Conservation (phyloP, 768 basidiomycete species). For the Rhodotorula toruloides region DNA sequence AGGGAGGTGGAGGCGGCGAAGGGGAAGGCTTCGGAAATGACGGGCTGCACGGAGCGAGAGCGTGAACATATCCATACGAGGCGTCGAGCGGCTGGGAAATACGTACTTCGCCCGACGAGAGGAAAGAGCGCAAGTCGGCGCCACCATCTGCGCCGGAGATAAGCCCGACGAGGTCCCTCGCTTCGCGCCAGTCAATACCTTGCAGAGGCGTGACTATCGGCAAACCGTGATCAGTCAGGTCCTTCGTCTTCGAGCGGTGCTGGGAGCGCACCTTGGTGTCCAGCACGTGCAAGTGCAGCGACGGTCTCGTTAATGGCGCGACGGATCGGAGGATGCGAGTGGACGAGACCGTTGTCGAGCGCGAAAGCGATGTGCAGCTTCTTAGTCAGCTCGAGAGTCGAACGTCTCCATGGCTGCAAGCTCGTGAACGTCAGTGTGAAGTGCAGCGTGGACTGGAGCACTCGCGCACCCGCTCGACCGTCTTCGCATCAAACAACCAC, state of each 20-base stretch:
- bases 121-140: background rate
- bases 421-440: background rate
- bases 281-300: no score
- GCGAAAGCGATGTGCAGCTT: background rate
- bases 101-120: background rate
- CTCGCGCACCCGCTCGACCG: constrained; percentile 28
- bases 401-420: background rate
- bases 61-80: no score
- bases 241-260: no score
- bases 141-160: background rate
- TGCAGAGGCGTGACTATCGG: background rate
- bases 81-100: background rate
- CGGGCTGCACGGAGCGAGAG: background rate
- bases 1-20: background rate
- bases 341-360: background rate
- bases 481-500: constrained; percentile 63
- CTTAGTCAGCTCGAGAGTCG: background rate
- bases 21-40: background rate
- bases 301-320: background rate
- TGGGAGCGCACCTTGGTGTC: background rate
- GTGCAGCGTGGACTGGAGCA: no score
- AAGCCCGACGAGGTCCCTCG: background rate
- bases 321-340: background rate
- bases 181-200: background rate
- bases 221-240: no score